Conservation (phyloP, 805 yeast species). For the Lipomyces yamanashiensis region DNA sequence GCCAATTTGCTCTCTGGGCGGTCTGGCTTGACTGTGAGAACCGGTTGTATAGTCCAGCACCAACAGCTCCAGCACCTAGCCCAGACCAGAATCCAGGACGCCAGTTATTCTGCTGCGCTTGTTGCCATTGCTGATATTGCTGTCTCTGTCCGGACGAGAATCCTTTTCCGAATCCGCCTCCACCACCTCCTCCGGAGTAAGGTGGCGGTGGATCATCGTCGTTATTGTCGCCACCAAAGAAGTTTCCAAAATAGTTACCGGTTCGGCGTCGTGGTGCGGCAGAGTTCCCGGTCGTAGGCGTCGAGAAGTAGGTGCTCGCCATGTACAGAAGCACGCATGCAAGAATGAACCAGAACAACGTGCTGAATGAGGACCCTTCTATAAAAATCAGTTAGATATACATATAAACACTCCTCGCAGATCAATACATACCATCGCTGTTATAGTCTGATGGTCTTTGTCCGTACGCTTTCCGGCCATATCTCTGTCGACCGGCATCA, state of each 20-base stretch:
- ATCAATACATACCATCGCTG: not conserved
- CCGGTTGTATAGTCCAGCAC: constrained; percentile 16
- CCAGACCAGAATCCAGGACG: constrained; percentile 36
- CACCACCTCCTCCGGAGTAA: constrained; percentile 17
- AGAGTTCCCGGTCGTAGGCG: not conserved
- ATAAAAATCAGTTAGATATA: not conserved
- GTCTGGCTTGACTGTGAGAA: constrained; percentile 8
- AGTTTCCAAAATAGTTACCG: not conserved
- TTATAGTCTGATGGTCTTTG: not conserved
- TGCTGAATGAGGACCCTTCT: not conserved
- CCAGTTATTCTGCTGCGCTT: constrained; percentile 20
- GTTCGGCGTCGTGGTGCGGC: not conserved
- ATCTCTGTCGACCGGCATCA: constrained; percentile 20
- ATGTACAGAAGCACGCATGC: constrained; percentile 2
- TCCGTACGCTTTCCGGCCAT: constrained; percentile 5
- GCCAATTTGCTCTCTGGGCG: constrained; percentile 16
- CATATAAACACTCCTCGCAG: too few species aligned
- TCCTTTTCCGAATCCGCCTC: constrained; percentile 15
- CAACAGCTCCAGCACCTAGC: constrained; percentile 30
- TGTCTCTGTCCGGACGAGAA: constrained; percentile 23
- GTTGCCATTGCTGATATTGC: constrained; percentile 19
- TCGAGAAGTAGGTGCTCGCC: constrained; percentile 4
- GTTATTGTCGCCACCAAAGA: constrained; percentile 7
- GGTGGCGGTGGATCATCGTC: constrained; percentile 33
- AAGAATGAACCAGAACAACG: constrained; percentile 1